Base-by-base conservation (phyloP, 345 rosid genomes). In the Acer negundo region DNA sequence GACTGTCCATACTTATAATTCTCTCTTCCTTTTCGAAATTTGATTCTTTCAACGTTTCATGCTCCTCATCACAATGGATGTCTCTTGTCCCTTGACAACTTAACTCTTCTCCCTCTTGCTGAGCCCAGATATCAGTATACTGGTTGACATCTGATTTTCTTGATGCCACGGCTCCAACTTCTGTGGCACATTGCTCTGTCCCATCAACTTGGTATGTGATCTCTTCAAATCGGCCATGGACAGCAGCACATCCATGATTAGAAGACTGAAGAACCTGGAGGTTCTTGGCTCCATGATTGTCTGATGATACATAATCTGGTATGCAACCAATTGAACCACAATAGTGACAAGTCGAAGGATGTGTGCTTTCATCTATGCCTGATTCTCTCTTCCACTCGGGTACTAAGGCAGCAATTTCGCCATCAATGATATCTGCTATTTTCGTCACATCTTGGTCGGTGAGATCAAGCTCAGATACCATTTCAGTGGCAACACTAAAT, bases 381-480 rank as follows among this genome's bases (percentile, higher is more conserved):
- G 42, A 56, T 15, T 81, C 85, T 64, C 42, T 81, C 56, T 81
- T 90, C 99, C 97, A 88, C 23, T 83, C 87, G 0, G 97, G 97
- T 0, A 93, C 93, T 47, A 96, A 81, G 46, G 87, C 64, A 49
- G 94, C 79, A 24, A 94, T 90, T 83, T 96, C 97, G 31, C 82
- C 80, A 73, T 94, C 95, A 58, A 96, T 96, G 92, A 94, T 94
- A 62, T 94, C 93, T 15, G 98, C 95, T 84, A 96, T 94, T 82
- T 88, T 91, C 40, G 68, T 75, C 51, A 90, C 95, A 81, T 94
- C 97, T 85, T 94, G 97, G 72, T 90, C 91, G 46, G 85, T 84
- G 17, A 96, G 85, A 53, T 89, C 97, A 1, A 96, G 95, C 70
- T 96, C 99, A 1, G 88, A 82, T n/a, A 96, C 87, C 99, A 96